Conservation (phyloP, 2,329 filamentous ascomycete genomes). For the Pseudogymnoascus sp. region DNA sequence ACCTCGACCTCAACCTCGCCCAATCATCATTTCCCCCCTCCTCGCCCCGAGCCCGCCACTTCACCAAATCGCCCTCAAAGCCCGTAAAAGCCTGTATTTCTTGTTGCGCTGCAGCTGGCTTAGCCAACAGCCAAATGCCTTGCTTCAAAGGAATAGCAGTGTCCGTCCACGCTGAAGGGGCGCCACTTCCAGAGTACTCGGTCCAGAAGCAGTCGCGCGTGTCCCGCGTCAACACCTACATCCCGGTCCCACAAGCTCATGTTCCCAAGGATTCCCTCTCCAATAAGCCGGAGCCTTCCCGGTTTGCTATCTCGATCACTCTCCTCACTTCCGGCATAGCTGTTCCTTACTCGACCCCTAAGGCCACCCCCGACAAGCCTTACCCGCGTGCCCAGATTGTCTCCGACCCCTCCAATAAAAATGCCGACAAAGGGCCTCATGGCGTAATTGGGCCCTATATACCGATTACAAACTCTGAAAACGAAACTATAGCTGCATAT, state of each 20-base stretch:
- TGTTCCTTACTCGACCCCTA: slow-evolving; percentile 87
- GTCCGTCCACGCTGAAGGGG: slow-evolving; percentile 75
- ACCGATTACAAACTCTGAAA: slow-evolving; percentile 82
- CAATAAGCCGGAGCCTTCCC: slow-evolving; percentile 79
- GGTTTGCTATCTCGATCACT: slow-evolving; percentile 97
- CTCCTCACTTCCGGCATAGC: slow-evolving; percentile 79
- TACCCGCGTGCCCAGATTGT: slow-evolving; percentile 76
- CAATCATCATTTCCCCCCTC: slow-evolving; percentile 2
- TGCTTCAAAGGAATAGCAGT: slow-evolving; percentile 99
- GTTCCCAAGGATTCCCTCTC: slow-evolving; percentile 54
- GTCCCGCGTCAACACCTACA: slow-evolving; percentile 92
- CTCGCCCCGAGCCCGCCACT: background rate
- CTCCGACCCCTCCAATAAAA: slow-evolving; percentile 53
- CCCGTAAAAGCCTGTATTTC: background rate
- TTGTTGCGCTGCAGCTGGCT: background rate
- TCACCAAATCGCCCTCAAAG: background rate
- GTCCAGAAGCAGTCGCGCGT: slow-evolving; percentile 88
- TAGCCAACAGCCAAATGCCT: slow-evolving; percentile 51
- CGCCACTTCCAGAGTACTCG: slow-evolving; percentile 84
- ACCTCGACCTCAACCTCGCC: slow-evolving; percentile 6
- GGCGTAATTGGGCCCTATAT: slow-evolving; percentile 74
- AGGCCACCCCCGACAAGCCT: slow-evolving; percentile 65
- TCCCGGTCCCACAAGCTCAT: slow-evolving; percentile 84
- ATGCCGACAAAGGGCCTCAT: slow-evolving; percentile 43
- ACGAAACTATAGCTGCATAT: slow-evolving; percentile 96